Conservation (phyloP, 345 rosid species). For the Salix exigua region DNA sequence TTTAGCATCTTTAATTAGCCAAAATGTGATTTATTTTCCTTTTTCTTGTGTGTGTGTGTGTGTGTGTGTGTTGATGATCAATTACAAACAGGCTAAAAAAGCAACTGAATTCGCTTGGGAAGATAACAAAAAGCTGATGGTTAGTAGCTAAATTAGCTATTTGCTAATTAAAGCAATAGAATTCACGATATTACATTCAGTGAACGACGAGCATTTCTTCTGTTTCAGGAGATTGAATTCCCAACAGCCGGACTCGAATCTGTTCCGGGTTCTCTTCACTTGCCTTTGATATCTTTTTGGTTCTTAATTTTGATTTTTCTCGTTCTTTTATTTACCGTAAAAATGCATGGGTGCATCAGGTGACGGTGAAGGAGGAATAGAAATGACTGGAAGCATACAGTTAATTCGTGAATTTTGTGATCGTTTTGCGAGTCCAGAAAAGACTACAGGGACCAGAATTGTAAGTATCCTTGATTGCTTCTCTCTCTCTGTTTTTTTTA, state of each 20-base stretch:
- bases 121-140: slow-evolving; percentile 76
- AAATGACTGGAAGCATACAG: slow-evolving; percentile 89
- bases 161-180: background rate
- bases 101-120: slow-evolving; percentile 64
- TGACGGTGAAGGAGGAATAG: slow-evolving; percentile 95
- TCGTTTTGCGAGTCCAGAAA: slow-evolving; percentile 51
- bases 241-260: slow-evolving; percentile 92
- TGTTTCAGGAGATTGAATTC: slow-evolving; percentile 86
- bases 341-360: slow-evolving; percentile 32
- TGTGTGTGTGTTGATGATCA: background rate
- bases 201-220: slow-evolving; percentile 19
- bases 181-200: slow-evolving; percentile 5
- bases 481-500: background rate
- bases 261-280: slow-evolving; percentile 62
- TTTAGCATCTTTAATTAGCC: background rate
- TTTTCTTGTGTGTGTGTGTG: background rate
- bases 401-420: slow-evolving; percentile 82
- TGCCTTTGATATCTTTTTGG: background rate
- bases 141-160: background rate
- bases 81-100: slow-evolving; percentile 52
- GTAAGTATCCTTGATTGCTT: background rate
- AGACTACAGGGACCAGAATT: slow-evolving; percentile 65
- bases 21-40: background rate
- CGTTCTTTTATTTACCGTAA: background rate
- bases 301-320: background rate